Evolutionary conservation across 345 rosid genomes (phyloP), one percentile per base, ranked within the genome.

Genomic region (Garcia nutans): DNA sequence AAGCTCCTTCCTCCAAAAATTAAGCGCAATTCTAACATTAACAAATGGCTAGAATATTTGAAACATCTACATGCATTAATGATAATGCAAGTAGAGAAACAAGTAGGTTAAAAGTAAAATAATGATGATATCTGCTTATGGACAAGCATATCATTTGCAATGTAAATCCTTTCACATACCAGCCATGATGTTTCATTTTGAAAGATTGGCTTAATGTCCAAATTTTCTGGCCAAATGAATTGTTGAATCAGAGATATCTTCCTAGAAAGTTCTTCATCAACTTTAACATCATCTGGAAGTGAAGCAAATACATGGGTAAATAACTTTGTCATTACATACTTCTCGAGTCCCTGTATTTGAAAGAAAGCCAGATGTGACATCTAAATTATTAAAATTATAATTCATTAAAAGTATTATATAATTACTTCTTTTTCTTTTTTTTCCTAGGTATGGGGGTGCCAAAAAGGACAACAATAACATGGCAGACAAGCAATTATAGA

Each of bases 261-360:
- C 87, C 92, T 89, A 68, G 84, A 88, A 63, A 96, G 86, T 68
- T 88, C 85, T 61, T 86, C 93, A 77, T 96, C 99, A 78, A 77
- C 79, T 82, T 90, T 89, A 66, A 86, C 91, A 76, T 96, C 96
- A 78, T 93, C 95, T 71, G 93, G 89, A 87, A 84, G 82, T 80
- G 96, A 92, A 76, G 97, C 99, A 89, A 96, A 92, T 41, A 92
- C 98, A 79, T 90, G 92, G 52, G 91, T 80, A 84, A 86, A 96
- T 77, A 96, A 89, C 87, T 96, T 96, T 78, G 96, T 92, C 99
- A 96, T 92, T 63, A 93, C 90, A 85, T 92, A 96, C 93, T 96
- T 96, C 89, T 96, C 98, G 80, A 93, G 85, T 23, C 98, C 98
- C 98, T 93, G 89, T 41, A 82, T 22, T 42, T 71, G 55, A 79